A percentile compares a stretch with the other conserved stretches of the same genome.
These are phyloP conservation scores for Lactifluus echinatus DNA, from an alignment of 768 basidiomycete genomes.

Conservation along the genomic window DNA sequence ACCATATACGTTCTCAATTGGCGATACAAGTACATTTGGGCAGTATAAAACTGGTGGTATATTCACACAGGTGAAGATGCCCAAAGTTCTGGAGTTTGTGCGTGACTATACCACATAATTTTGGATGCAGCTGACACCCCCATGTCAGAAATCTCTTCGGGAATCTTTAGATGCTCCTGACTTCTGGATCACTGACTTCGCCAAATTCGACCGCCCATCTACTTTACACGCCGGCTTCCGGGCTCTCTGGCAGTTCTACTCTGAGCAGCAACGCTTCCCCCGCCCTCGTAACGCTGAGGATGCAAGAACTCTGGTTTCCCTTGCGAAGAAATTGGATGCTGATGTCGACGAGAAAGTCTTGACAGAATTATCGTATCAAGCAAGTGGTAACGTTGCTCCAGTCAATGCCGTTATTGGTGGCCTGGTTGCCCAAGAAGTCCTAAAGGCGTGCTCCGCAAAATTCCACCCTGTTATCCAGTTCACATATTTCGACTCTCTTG, in stretches of 20 bases:
- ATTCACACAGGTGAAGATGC: constrained; percentile 99
- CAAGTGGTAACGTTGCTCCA: constrained; percentile 83
- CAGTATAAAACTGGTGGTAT: constrained; percentile 84
- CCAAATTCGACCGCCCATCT: constrained; percentile 89
- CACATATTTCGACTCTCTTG: constrained; percentile 95
- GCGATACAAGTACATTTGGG: constrained; percentile 73
- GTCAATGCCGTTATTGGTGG: constrained; percentile 91
- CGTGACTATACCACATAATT: constrained; percentile 28
- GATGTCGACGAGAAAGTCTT: constrained; percentile 78
- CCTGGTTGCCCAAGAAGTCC: constrained; percentile 94
- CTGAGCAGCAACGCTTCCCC: constrained; percentile 60
- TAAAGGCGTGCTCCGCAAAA: constrained; percentile 96
- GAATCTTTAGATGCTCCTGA: constrained; percentile 80
- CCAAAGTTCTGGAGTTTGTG: constrained; percentile 90
- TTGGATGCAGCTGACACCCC: background rate
- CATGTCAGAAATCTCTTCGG: constrained; percentile 77
- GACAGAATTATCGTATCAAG: constrained; percentile 83
- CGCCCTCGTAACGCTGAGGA: constrained; percentile 77
- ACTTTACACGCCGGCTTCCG: constrained; percentile 93
- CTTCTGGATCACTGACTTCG: constrained; percentile 91
- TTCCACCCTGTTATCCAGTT: constrained; percentile 95
- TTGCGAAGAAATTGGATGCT: constrained; percentile 71
- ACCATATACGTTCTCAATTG: constrained; percentile 95
- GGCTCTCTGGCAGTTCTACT: constrained; percentile 73
- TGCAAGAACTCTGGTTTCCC: constrained; percentile 55